Evolutionary conservation across 192 early-diverging fungal genomes (phyloP).

Genomic region (Podila horticola): DNA sequence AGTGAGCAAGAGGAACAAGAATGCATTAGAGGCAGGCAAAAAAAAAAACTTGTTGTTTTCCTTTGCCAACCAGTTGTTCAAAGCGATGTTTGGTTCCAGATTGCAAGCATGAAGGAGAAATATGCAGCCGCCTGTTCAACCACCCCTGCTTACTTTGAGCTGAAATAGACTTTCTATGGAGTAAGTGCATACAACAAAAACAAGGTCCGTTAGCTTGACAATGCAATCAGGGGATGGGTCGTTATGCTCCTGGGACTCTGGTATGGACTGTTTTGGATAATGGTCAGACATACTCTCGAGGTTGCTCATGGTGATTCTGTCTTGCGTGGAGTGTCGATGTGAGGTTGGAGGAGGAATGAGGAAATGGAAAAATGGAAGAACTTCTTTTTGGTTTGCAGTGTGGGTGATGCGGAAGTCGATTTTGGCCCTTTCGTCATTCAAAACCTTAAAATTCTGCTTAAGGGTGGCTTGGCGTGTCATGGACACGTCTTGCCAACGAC

Average conservation of each 20-base stretch:
- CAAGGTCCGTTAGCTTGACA: neutral
- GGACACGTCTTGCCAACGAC: no score
- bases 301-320: slow-evolving; percentile 30
- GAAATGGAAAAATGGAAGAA: neutral
- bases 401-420: no score
- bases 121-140: no score
- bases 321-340: neutral
- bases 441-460: no score
- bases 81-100: no score
- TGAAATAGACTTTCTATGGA: slow-evolving; percentile 40
- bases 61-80: no score
- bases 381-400: neutral
- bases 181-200: neutral
- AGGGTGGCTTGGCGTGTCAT: no score
- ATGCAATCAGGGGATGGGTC: neutral
- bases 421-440: no score
- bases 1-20: neutral
- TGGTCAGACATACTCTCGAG: slow-evolving; percentile 35
- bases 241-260: neutral
- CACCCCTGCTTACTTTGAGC: slow-evolving; percentile 25
- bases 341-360: neutral
- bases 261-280: neutral
- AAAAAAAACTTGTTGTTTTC: no score
- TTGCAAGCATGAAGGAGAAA: no score
- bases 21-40: neutral